phyloP scores from a whole-genome alignment of 441 rosid species.

The Euphorbia celastroides region DNA sequence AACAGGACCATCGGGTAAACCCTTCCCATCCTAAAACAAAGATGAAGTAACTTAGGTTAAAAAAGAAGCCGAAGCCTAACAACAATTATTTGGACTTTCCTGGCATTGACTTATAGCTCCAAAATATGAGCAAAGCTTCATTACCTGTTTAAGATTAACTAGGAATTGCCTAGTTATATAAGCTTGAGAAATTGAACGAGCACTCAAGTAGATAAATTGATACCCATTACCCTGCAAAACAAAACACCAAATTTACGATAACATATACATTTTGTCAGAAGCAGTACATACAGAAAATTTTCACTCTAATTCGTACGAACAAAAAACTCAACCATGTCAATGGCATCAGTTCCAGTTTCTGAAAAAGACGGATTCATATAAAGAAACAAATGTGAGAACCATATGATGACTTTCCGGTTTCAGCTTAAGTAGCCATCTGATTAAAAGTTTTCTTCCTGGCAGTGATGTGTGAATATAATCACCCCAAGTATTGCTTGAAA shows the following conservation, averaged over 20 bases:
- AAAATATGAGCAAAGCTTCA: constrained; percentile 10
- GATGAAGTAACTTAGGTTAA: constrained; percentile 1
- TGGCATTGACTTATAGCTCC: constrained; percentile 1
- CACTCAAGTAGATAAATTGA: constrained; percentile 89
- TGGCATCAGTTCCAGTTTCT: not conserved
- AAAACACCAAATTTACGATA: not conserved
- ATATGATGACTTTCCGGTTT: constrained; percentile 9
- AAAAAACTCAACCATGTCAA: not conserved
- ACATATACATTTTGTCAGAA: constrained; percentile 69
- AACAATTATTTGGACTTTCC: constrained; percentile 1
- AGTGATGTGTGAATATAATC: not conserved
- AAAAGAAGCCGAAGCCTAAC: constrained; percentile 6
- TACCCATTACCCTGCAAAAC: constrained; percentile 88
- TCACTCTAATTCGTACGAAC: not conserved
- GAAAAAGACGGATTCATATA: not conserved
- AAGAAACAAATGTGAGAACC: constrained; percentile 7
- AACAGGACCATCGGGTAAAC: constrained; percentile 95
- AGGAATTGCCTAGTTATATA: constrained; percentile 77
- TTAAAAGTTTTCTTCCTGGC: constrained; percentile 4
- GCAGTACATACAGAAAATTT: constrained; percentile 31
- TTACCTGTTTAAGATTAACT: constrained; percentile 88
- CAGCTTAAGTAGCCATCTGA: constrained; percentile 1
- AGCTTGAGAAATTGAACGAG: constrained; percentile 98
- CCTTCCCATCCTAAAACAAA: constrained; percentile 72
- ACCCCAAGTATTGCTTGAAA: not conserved